Evolutionary conservation across 148 eudicot genomes (phyloP).

Genomic region (Beta vulgaris): DNA sequence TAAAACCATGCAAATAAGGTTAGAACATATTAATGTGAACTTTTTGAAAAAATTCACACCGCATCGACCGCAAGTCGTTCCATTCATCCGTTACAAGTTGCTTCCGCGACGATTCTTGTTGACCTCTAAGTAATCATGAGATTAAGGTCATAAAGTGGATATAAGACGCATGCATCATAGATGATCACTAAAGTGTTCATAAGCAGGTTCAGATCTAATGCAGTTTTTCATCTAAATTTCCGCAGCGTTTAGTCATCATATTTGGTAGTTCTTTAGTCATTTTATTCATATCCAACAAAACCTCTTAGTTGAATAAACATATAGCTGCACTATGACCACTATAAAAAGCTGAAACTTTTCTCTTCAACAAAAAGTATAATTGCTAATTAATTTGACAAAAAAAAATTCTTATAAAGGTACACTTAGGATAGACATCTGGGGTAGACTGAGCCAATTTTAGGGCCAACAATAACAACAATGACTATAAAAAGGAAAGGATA

Average conservation of each 20-base stretch:
- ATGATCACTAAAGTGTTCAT: background rate
- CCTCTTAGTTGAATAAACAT: background rate
- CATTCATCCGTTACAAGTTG: no score
- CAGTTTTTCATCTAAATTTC: background rate
- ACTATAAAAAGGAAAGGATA: no score
- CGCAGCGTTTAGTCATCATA: background rate
- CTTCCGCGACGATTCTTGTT: no score
- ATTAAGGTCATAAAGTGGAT: background rate
- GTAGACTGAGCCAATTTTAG: background rate
- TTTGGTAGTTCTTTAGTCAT: background rate
- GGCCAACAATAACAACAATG: no score
- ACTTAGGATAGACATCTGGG: no score
- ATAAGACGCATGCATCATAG: background rate
- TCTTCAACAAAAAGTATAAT: background rate
- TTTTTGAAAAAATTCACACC: no score
- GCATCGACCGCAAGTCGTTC: no score
- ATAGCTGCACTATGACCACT: background rate
- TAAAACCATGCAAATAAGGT: no score
- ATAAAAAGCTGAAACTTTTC: background rate
- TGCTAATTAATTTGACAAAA: no score
- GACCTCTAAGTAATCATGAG: background rate
- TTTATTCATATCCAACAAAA: background rate
- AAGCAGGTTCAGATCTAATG: background rate
- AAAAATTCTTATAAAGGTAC: no score
- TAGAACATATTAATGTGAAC: no score